A percentile compares a stretch with the other conserved stretches of the same genome.
These are phyloP conservation scores for Aureobasidium leucospermi DNA, from an alignment of 2,329 filamentous ascomycete species.

Conservation along the genomic window DNA sequence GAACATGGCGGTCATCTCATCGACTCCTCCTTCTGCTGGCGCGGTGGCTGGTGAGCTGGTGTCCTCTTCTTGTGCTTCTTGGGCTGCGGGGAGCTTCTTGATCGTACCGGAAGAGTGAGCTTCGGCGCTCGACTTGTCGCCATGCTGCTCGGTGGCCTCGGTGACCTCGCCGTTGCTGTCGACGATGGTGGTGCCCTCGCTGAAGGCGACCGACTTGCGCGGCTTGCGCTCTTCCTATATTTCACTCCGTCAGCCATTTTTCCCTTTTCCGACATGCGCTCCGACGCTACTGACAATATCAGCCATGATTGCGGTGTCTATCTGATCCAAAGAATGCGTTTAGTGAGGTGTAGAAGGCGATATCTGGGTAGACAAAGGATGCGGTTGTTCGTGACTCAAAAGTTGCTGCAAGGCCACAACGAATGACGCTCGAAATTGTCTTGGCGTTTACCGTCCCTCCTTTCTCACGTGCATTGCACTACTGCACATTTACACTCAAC, in stretches of 20 bases:
- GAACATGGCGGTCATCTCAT: slow-evolving; percentile 44
- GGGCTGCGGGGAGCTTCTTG: slow-evolving; percentile 4
- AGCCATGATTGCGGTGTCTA: slow-evolving; percentile 44
- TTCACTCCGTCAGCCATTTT: slow-evolving; percentile 13
- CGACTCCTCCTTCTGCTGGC: slow-evolving; percentile 42
- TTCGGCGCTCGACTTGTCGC: slow-evolving; percentile 72
- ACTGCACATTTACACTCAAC: not conserved
- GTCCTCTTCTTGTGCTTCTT: slow-evolving; percentile 21
- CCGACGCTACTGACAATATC: slow-evolving; percentile 30
- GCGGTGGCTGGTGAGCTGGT: slow-evolving; percentile 26
- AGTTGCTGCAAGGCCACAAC: slow-evolving; percentile 5
- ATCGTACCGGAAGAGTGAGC: slow-evolving; percentile 52
- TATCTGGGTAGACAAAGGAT: not conserved
- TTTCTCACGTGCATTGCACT: not conserved
- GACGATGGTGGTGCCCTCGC: slow-evolving; percentile 78
- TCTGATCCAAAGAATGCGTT: not conserved
- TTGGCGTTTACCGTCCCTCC: not conserved
- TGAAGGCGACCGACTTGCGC: slow-evolving; percentile 92
- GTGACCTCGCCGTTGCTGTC: slow-evolving; percentile 82
- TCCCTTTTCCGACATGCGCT: not conserved
- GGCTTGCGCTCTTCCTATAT: slow-evolving; percentile 56
- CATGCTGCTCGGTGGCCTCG: slow-evolving; percentile 59
- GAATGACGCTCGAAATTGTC: slow-evolving; percentile 9
- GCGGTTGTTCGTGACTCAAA: slow-evolving; percentile 4
- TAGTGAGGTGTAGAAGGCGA: not conserved